phyloP scores from a whole-genome alignment of 1,139 yeast genomes.

The Spathaspora sp. region DNA sequence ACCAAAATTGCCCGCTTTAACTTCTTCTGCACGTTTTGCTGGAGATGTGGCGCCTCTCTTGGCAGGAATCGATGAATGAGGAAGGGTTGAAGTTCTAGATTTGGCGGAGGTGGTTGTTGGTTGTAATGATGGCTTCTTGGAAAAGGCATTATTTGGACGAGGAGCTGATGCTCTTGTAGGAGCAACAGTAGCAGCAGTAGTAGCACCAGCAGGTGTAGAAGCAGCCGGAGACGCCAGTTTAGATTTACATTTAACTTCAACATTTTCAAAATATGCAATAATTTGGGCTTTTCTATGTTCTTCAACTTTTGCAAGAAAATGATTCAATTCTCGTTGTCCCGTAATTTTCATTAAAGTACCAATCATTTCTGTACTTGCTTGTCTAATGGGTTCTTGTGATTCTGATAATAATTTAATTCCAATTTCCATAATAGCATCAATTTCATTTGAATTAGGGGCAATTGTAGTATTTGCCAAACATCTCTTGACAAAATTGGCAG shows the following conservation, averaged over 20 bases:
- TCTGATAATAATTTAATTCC: slow-evolving; percentile 69
- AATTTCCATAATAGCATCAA: slow-evolving; percentile 54
- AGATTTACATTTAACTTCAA: slow-evolving; percentile 47
- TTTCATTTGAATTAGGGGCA: slow-evolving; percentile 53
- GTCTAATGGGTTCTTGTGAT: slow-evolving; percentile 82
- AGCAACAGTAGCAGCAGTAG: slow-evolving; percentile 8
- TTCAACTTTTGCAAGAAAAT: slow-evolving; percentile 67
- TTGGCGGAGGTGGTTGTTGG: not conserved
- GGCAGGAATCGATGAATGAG: slow-evolving; percentile 44
- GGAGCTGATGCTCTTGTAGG: slow-evolving; percentile 7
- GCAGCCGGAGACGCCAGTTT: slow-evolving; percentile 10
- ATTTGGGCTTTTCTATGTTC: slow-evolving; percentile 72
- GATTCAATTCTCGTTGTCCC: slow-evolving; percentile 68
- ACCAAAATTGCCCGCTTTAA: slow-evolving; percentile 30
- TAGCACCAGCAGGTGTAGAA: slow-evolving; percentile 10
- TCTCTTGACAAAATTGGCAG: slow-evolving; percentile 63
- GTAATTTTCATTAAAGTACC: slow-evolving; percentile 82
- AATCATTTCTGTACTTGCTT: slow-evolving; percentile 73
- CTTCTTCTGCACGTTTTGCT: slow-evolving; percentile 38
- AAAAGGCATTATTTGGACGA: slow-evolving; percentile 4
- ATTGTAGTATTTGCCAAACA: slow-evolving; percentile 54
- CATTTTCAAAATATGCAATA: slow-evolving; percentile 54
- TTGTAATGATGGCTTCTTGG: slow-evolving; percentile 7
- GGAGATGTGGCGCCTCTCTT: slow-evolving; percentile 71
- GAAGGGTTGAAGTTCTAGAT: slow-evolving; percentile 13